Conservation (phyloP, 768 basidiomycete species). For the Favolaschia claudopus region DNA sequence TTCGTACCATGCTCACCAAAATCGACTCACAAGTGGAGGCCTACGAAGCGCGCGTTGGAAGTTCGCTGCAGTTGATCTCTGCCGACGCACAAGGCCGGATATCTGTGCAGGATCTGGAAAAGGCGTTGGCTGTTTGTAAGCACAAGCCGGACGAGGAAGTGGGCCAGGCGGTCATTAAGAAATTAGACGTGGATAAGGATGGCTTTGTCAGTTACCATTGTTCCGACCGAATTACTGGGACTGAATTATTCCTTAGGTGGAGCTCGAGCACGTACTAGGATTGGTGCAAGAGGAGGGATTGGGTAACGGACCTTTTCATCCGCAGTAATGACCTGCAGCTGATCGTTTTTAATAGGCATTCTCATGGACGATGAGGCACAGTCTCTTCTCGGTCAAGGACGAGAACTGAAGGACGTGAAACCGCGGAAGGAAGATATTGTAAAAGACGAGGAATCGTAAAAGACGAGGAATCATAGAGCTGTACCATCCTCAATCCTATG, state of each 20-base stretch:
- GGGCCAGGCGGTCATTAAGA: conserved; percentile 86
- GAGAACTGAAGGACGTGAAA: conserved; percentile 77
- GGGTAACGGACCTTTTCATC: conserved; percentile 50
- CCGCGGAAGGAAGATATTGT: conserved; percentile 98
- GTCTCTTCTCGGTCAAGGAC: conserved; percentile 82
- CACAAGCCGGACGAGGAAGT: conserved; percentile 92
- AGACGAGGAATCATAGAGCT: conserved; percentile 16
- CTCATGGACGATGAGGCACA: conserved; percentile 87
- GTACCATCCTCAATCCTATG: no score
- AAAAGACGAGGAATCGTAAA: conserved; percentile 57
- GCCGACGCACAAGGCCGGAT: conserved; percentile 89
- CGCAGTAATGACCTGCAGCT: not conserved
- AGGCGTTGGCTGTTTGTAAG: conserved; percentile 91
- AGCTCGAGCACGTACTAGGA: conserved; percentile 92
- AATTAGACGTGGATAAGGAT: conserved; percentile 95
- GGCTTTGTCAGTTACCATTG: conserved; percentile 62
- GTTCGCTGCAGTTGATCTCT: conserved; percentile 85
- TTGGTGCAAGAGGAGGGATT: conserved; percentile 89
- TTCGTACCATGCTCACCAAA: conserved; percentile 94
- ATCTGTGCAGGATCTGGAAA: conserved; percentile 86
- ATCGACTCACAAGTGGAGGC: conserved; percentile 91
- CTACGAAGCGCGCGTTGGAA: conserved; percentile 89
- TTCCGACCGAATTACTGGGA: not conserved
- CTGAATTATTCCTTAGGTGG: conserved; percentile 45
- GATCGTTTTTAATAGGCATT: conserved; percentile 58